Evolutionary conservation across 768 basidiomycete genomes (phyloP).

Genomic region (Boletus reticuloceps): DNA sequence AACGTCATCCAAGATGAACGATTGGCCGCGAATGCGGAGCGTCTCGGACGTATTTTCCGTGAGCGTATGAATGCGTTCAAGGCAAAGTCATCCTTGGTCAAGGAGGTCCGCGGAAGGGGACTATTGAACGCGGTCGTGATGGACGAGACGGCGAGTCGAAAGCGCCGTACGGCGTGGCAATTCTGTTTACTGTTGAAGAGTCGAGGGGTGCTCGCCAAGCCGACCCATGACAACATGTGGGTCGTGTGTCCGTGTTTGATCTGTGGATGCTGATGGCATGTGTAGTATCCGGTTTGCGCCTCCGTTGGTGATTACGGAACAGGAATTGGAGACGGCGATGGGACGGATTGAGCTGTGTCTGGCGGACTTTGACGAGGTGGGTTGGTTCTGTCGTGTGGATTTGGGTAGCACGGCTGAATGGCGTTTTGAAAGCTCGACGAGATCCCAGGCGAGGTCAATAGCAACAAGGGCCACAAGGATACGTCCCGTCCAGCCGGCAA

Average conservation of each 20-base stretch:
- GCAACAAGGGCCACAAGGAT: conserved; percentile 57
- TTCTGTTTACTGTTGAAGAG: conserved; percentile 90
- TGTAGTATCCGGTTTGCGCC: conserved; percentile 93
- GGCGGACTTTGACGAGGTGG: conserved; percentile 74
- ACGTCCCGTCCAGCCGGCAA: conserved; percentile 1
- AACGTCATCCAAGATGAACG: conserved; percentile 88
- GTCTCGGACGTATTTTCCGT: conserved; percentile 82
- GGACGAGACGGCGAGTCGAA: conserved; percentile 73
- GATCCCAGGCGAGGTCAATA: conserved; percentile 64
- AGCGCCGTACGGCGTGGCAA: conserved; percentile 91
- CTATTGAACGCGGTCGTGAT: conserved; percentile 93
- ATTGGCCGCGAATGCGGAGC: conserved; percentile 75
- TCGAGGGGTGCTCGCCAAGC: conserved; percentile 91
- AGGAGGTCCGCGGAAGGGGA: conserved; percentile 80
- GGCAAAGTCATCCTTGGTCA: conserved; percentile 62
- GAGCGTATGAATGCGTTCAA: conserved; percentile 49
- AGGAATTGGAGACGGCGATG: conserved; percentile 73
- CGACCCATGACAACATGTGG: conserved; percentile 92
- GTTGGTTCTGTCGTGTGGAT: conserved; percentile 20
- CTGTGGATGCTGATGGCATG: neutral
- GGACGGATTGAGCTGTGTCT: conserved; percentile 74
- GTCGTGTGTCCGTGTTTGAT: conserved; percentile 27
- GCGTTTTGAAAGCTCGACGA: conserved; percentile 40
- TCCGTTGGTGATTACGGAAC: conserved; percentile 90
- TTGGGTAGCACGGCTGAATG: neutral